Conservation (phyloP, 2,329 filamentous ascomycete genomes). For the Knoxdaviesia capensis region DNA sequence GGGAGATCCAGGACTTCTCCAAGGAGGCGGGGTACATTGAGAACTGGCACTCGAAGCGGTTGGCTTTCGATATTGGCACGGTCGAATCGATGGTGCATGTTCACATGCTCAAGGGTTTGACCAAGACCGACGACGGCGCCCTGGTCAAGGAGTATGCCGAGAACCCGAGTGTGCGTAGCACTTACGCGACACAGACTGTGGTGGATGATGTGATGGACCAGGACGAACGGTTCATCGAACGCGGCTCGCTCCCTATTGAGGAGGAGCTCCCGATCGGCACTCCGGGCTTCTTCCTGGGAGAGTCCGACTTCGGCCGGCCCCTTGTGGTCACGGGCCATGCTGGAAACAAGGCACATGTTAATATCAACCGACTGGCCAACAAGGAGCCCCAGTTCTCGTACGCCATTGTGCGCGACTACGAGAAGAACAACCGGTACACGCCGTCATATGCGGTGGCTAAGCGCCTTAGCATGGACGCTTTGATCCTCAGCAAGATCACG, state of each 20-base stretch:
- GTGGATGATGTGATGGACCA: conserved; percentile 81
- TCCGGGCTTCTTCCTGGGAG: conserved; percentile 80
- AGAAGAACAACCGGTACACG: conserved; percentile 53
- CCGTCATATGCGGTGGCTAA: conserved; percentile 81
- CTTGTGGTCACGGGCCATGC: conserved; percentile 62
- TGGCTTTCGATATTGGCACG: conserved; percentile 69
- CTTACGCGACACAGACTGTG: conserved; percentile 79
- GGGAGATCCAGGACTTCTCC: conserved; percentile 64
- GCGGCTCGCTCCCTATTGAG: conserved; percentile 66
- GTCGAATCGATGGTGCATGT: conserved; percentile 85
- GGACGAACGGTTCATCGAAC: conserved; percentile 85
- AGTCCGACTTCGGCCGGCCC: conserved; percentile 80
- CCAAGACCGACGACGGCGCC: conserved; percentile 78
- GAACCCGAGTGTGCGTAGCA: conserved; percentile 66
- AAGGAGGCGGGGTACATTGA: conserved; percentile 74
- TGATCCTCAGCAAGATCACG: conserved; percentile 88
- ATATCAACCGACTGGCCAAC: conserved; percentile 50
- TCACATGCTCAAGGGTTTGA: conserved; percentile 78
- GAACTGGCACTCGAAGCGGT: conserved; percentile 69
- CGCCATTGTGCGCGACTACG: conserved; percentile 49
- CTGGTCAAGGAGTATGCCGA: conserved; percentile 83
- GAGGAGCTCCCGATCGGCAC: conserved; percentile 77
- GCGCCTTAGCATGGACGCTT: conserved; percentile 59
- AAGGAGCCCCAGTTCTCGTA: conserved; percentile 69
- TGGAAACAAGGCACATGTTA: conserved; percentile 56